Evolutionary conservation across 345 rosid genomes (phyloP), one percentile per base, ranked within the genome.

Genomic region (Eucalyptus brandiana): DNA sequence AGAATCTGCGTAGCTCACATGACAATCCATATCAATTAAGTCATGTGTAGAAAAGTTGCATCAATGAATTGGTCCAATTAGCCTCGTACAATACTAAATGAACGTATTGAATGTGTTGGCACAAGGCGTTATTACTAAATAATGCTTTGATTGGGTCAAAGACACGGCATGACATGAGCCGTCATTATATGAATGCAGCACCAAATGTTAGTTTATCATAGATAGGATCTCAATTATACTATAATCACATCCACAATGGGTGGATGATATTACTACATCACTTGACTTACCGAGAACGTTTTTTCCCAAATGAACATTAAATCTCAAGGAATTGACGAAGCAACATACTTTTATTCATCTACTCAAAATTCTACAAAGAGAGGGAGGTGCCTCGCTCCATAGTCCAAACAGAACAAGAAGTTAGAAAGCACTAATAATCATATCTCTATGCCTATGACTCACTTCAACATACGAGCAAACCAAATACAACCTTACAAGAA

Each of bases 251-350:
- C 0, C 12, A 1, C 12, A 47, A 4, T 47, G 2, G 49, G 49
- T 47, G 49, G 49, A 47, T 47, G 49, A 4, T 12, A 47, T 47
- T 47, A 47, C 1, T 47, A 0, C 49, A 47, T 47, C 14, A 12
- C 5, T 47, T 47, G 49, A 47, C 1, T 47, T 47, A 4, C 4
- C 49, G 1, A 47, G 49, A 14, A 47, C 4, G 12, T 47, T 47
- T 47, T 1, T 12, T 47, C 1, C 49, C 2, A 47, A 0, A 47
- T 47, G 49, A 47, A 47, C 0, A 12, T 47, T 47, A 47, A 5
- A 2, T 12, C 49, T 4, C 14, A 47, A 47, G 49, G 49, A 47
- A 47, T 47, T 47, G 47, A 45, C 1, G 1, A 45, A 1, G 47
- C 47, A 45, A 45, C 47, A 45, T 45, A 9, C 45, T 44, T 44